Evolutionary conservation across 371 early-diverging fungal genomes (phyloP).

Genomic region (Smittium mucronatum): DNA sequence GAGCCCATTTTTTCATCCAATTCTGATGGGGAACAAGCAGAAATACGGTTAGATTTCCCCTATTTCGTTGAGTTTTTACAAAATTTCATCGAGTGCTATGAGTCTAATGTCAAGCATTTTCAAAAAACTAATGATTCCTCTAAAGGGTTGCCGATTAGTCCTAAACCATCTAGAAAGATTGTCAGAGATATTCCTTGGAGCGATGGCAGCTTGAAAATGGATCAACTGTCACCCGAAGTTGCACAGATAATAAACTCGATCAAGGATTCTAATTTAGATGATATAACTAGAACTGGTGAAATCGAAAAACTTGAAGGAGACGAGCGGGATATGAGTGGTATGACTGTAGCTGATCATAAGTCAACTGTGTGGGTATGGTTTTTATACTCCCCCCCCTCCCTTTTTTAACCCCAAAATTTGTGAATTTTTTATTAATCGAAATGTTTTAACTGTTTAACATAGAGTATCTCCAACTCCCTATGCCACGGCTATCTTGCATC

Average conservation of each 20-base stretch:
- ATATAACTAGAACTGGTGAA: background rate
- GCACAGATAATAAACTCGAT: background rate
- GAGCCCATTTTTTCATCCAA: background rate
- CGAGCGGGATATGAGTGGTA: background rate
- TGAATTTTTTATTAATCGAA: too few species aligned
- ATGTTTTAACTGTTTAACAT: too few species aligned
- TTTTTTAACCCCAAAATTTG: too few species aligned
- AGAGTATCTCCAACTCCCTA: background rate
- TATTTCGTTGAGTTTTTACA: background rate
- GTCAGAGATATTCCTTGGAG: constrained; percentile 1
- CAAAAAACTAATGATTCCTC: background rate
- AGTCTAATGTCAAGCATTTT: background rate
- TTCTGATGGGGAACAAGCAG: background rate
- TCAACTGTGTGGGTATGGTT: background rate
- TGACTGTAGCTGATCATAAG: background rate
- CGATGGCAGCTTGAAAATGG: background rate
- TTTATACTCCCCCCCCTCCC: too few species aligned
- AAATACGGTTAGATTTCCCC: background rate
- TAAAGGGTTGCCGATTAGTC: background rate
- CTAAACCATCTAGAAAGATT: background rate
- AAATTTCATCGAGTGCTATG: background rate
- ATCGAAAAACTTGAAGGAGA: background rate
- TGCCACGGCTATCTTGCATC: background rate
- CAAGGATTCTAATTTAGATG: background rate
- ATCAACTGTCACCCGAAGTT: background rate